Evolutionary conservation across 2,329 filamentous ascomycete species (phyloP), one percentile per base, ranked within the genome.

Genomic region (Clonostachys solani): DNA sequence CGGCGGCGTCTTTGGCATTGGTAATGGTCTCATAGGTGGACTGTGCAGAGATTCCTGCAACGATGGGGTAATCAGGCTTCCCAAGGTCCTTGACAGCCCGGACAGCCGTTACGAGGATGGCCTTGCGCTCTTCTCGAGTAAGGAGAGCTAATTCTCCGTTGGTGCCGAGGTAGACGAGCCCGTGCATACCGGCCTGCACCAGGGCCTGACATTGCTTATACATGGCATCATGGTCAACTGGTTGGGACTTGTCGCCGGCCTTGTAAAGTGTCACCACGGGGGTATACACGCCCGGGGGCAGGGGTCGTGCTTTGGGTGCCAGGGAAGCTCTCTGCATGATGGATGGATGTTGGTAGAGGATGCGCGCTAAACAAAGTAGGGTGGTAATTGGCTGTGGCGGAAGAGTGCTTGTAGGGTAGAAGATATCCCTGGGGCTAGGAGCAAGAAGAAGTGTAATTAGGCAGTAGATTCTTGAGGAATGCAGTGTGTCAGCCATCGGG

Each of bases 11-110:
- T 33, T 83, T 82, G 40, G 85, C 83, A 40, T 80, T 74, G 33
- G 68, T 70, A 69, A 89, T 91, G 60, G 82, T 87, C 33, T 80
- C 74, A 33, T 78, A 63, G 35, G 89, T 72, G 12, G 83, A 81
- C 19, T 60, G 47, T 1, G 66, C 72, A 0, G 66, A 70, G 16
- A 73, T 67, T 6, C 73, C 72, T 5, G 71, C 72, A 3, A 74
- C 67, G 5, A 75, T 60, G 1, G 71, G 73, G 40, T 70, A 69
- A 12, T 64, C 48, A 1, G 60, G 54, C 3, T 63, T 54, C 2
- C 59, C 52, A 0, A 64, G 51, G 45, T 71, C 68, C 17, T 56
- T 55, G 4, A 71, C 65, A 1, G 70, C 68, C 9, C 60, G 59
- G 12, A 59, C 57, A 1, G 68, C 69, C 15, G 59, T 69, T 12